Evolutionary conservation across 129 eudicot species (phyloP), one percentile per base, ranked within the genome.

Genomic region (Calendula officinalis): DNA sequence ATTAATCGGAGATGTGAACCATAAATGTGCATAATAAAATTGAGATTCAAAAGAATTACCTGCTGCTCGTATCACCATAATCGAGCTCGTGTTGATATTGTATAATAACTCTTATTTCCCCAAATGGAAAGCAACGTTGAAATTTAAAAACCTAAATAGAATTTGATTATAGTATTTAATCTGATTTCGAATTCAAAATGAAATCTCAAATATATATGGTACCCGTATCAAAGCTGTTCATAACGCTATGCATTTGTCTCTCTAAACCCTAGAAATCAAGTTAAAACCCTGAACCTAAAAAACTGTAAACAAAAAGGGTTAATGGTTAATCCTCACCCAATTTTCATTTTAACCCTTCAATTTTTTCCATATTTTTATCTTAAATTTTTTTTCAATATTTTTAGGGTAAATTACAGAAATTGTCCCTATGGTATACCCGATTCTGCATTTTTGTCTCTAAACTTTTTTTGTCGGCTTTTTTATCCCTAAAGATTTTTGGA

Each of bases 41-140:
- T 37, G 59, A 59, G 51, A 70, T 59, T 15, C 30, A 32, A 14
- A 54, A 14, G 11, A 6, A 39, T 57, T 48, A 74, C 73, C 68
- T 66, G 62, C 45, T 7, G 67, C 42, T 66, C 78, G 72, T n/a
- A 73, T 56, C 67, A 73, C 67, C 67, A 66, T 73, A 38, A 39
- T 38, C 30, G 64, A 12, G 40, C 43, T 67, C 57, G 17, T 47
- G 57, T 47, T 14, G 36, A 61, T 53, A n/a, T 40, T 14, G 53
- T 53, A 32, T 43, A 53, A 8, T 22, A 22, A 22, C 15, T 39
- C 12, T 58, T 35, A 0, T 69, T 58, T 54, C 8, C 4, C 65
- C 65, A 68, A 36, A 65, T 35, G 14, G 13, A 53, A 37, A 67
- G 30, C 43, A 8, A 33, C 10, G 36, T 36, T 69, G 13, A 38